These are phyloP conservation scores for Saccharomyces hybrid DNA, from an alignment of 1,139 yeast genomes.

Conservation along the genomic window DNA sequence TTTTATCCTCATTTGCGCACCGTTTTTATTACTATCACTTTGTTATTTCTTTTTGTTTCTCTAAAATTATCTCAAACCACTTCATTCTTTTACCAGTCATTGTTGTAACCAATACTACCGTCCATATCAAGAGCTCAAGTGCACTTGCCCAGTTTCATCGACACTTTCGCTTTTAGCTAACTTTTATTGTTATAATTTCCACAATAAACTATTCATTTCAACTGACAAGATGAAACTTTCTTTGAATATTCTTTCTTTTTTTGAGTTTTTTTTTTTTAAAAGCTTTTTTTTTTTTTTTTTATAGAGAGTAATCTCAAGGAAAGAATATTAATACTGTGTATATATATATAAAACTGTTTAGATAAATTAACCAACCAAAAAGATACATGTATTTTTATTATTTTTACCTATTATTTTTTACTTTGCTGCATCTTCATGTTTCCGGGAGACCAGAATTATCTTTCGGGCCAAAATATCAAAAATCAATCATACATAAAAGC, in stretches of 20 bases:
- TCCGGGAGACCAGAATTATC: neutral
- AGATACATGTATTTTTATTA: neutral
- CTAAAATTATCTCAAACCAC: neutral
- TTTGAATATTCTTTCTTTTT: constrained; percentile 1
- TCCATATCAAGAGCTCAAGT: neutral
- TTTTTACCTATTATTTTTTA: neutral
- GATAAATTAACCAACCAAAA: neutral
- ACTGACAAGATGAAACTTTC: constrained; percentile 1
- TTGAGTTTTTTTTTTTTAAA: neutral
- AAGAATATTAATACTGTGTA: neutral
- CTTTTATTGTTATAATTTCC: neutral
- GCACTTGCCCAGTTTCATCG: neutral
- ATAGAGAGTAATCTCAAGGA: neutral
- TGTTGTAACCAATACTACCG: neutral
- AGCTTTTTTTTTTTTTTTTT: neutral
- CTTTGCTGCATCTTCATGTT: neutral
- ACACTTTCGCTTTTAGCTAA: neutral
- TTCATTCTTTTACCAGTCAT: neutral
- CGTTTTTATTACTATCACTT: neutral
- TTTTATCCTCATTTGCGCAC: neutral
- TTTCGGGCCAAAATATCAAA: neutral
- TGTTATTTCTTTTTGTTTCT: neutral
- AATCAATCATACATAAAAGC: neutral
- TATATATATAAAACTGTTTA: neutral
- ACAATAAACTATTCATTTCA: constrained; percentile 1